Evolutionary conservation across 2,329 filamentous ascomycete species (phyloP), one percentile per base, ranked within the genome.

Genomic region (Aspergillus arachidicola): DNA sequence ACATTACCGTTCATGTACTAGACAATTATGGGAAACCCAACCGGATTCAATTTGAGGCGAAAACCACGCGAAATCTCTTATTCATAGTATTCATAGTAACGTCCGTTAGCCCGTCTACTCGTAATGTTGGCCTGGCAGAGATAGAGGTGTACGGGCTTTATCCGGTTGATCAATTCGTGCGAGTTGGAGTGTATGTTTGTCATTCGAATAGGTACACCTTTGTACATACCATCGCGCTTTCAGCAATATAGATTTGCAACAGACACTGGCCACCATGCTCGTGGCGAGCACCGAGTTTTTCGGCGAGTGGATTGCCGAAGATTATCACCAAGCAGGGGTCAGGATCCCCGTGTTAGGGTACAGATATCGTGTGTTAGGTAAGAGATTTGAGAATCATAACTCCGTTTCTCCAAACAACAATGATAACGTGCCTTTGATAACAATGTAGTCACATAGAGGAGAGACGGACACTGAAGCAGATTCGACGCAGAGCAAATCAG

Each of bases 301-400:
- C 82, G 26, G 85, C 10, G 32, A 32, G 32, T 32, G 10, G 32
- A 11, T 32, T 12, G 10, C 32, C 1, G 11, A 32, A 32, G 32
- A 2, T 2, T 32, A 32, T 80, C 77, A 53, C 79, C 77, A 6
- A 89, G 75, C 0, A 76, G 68, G 0, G 76, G 2, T 71, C 74
- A 2, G 76, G 77, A 68, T 89, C 62, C 85, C 87, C 69, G 88
- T 86, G 71, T 89, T 88, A 36, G 89, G 75, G 66, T 89, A 89
- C 0, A 87, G 87, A 34, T 86, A 70, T 89, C 87, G 66, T 89
- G 87, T 1, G 87, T 71, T 72, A 41, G 9, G 28, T 14, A 6
- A 16, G 6, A 26, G 14, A 14, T 26, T 6, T 26, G 12, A 6
- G 23, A 19, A 3, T 51, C 26, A 60, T 43, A 16, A 59, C 28